Conservation (phyloP, 345 rosid species). For the Eucalyptus curtisii region DNA sequence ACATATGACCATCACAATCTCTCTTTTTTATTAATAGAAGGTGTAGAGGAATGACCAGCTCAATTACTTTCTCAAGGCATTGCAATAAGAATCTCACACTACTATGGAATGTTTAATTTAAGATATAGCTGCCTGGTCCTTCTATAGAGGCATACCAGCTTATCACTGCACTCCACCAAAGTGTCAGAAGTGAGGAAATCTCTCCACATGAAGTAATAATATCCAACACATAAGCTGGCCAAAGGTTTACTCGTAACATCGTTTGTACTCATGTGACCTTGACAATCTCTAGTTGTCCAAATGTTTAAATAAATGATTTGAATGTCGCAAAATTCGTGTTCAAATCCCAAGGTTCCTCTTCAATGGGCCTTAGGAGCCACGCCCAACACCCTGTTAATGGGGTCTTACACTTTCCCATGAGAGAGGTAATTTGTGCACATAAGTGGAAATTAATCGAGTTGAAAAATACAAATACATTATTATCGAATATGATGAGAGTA, state of each 20-base stretch:
- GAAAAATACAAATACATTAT: not conserved
- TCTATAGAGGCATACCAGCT: not conserved
- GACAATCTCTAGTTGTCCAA: not conserved
- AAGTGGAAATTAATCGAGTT: not conserved
- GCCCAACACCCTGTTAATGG: not conserved
- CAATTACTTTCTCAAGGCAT: not conserved
- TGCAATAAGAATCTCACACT: not conserved
- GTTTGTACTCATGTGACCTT: not conserved
- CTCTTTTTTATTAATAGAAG: not conserved
- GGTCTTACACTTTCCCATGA: fast-evolving
- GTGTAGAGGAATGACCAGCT: fast-evolving
- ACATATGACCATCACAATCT: fast-evolving
- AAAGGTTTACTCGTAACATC: not conserved
- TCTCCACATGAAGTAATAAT: not conserved
- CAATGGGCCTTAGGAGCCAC: not conserved
- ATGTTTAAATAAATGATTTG: not conserved
- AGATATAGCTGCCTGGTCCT: not conserved
- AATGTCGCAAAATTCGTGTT: not conserved
- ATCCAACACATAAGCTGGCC: not conserved
- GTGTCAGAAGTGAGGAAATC: not conserved
- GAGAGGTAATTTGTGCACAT: not conserved
- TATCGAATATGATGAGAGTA: not conserved
- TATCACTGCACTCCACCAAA: fast-evolving
- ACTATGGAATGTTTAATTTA: not conserved
- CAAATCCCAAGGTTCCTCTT: not conserved